Base-by-base conservation (phyloP, 2,329 filamentous ascomycete species). In the Phaeosphaeria sp. region DNA sequence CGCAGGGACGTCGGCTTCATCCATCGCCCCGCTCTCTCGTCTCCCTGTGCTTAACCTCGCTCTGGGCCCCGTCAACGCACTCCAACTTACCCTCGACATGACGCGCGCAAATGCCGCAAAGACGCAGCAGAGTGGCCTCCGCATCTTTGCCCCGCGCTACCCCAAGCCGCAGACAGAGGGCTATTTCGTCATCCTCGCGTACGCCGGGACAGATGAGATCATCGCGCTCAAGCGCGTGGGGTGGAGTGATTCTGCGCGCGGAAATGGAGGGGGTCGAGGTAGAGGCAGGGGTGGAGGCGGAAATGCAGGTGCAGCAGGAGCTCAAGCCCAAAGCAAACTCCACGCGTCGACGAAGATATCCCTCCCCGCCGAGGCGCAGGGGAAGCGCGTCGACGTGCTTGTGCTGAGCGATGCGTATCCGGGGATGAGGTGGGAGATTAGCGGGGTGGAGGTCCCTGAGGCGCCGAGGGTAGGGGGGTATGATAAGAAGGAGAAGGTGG, bases 151-250 rank as follows among this genome's bases (percentile, higher is more conserved):
- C 0, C 94, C 96, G 2, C 85, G 86, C 21, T 98, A 96, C 79
- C 94, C 94, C 1, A 99, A 99, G 78, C 88, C 93, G 17, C 95
- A 99, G 77, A 95, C 88, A 0, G 95, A 99, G 72, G 93, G 93
- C 0, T 98, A 89, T 85, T 98, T 99, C 76, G 86, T 95, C 15
- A 73, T 98, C 21, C 84, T 96, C 0, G 89, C 88, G 6, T 87
- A 90, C 66, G 70, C 85, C 2, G 81, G 80, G 0, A 84, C 79
- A 6, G 92, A 94, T 58, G 92, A 97, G 66, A 84, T 98, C 41
- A 78, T 97, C 3, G 94, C 90, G 2, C 82, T 99, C 62, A 98
- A 97, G 83, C 84, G 95, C 27, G 86, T 95, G 0, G 89, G 88
- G 1, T 98, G 95, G 93, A 79, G 80, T 1, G 71, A 79, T 6